Evolutionary conservation across 2,329 filamentous ascomycete species (phyloP).

Genomic region (Ceratocystis alfenasii): DNA sequence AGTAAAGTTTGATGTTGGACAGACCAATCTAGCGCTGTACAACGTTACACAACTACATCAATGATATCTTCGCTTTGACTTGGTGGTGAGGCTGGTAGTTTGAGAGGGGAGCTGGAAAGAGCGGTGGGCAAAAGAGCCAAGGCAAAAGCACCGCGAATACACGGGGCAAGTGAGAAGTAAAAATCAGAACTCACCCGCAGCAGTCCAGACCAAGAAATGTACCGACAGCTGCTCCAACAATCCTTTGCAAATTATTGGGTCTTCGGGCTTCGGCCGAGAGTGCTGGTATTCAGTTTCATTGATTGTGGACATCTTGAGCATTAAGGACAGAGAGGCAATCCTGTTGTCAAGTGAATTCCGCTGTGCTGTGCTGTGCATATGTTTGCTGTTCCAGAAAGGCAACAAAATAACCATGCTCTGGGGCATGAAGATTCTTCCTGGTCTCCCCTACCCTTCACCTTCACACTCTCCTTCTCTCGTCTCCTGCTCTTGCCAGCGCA

Average conservation of each 20-base stretch:
- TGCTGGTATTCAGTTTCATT: background rate
- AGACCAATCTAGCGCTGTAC: slow-evolving; percentile 8
- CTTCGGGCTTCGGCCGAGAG: slow-evolving; percentile 1
- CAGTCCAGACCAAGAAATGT: background rate
- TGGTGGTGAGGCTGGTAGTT: background rate
- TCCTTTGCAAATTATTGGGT: slow-evolving; percentile 1
- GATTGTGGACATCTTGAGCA: background rate
- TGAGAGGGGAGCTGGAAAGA: background rate
- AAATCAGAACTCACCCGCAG: too few species aligned
- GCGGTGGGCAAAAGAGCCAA: background rate
- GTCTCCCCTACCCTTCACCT: too few species aligned
- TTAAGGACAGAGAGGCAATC: background rate
- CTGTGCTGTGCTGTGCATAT: background rate
- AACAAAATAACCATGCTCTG: background rate
- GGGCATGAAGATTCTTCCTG: slow-evolving; percentile 8
- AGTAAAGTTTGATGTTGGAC: slow-evolving; percentile 11
- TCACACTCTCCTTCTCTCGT: too few species aligned
- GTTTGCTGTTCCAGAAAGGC: background rate
- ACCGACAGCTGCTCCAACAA: background rate
- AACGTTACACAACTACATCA: slow-evolving; percentile 8
- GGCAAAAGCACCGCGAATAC: background rate
- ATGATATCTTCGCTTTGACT: background rate
- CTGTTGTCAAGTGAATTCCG: background rate
- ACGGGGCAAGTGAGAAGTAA: background rate
- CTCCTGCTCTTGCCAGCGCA: background rate